Conservation (phyloP, 768 basidiomycete genomes). For the Tylopilus balloui region DNA sequence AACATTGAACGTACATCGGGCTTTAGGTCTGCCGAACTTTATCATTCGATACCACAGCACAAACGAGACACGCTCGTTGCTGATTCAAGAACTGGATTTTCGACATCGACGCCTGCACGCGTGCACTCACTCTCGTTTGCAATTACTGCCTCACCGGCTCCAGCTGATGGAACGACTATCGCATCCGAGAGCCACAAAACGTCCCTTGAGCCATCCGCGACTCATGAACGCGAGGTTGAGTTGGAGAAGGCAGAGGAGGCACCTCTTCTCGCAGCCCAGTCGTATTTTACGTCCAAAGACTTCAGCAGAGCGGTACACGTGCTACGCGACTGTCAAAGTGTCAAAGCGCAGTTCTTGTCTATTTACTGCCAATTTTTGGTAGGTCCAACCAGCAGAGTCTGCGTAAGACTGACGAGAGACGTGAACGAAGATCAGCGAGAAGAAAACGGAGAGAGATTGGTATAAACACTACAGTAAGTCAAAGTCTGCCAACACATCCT, state of each 20-base stretch:
- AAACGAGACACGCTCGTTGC: conserved; percentile 38
- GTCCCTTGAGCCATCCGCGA: conserved; percentile 18
- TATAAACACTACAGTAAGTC: conserved; percentile 72
- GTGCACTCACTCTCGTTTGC: conserved; percentile 37
- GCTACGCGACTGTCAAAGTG: conserved; percentile 60
- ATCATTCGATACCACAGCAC: conserved; percentile 51
- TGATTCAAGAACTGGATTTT: conserved; percentile 36
- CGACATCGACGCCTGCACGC: conserved; percentile 58
- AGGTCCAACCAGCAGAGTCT: conserved; percentile 30
- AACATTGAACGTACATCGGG: conserved; percentile 14
- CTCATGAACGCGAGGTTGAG: conserved; percentile 38
- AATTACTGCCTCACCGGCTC: conserved; percentile 29
- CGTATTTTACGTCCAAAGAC: conserved; percentile 74
- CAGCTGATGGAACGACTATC: conserved; percentile 32
- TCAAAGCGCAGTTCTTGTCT: conserved; percentile 71
- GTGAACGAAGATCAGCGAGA: conserved; percentile 67
- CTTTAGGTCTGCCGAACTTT: conserved; percentile 71
- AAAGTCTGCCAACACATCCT: background rate
- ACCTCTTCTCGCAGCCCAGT: conserved; percentile 62
- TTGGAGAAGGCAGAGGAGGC: conserved; percentile 66
- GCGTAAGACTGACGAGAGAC: conserved; percentile 5
- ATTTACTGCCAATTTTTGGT: conserved; percentile 86
- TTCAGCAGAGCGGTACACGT: conserved; percentile 66
- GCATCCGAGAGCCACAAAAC: conserved; percentile 15
- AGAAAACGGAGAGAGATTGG: conserved; percentile 78